phyloP scores from a whole-genome alignment of 768 basidiomycete species.

The Leccinum disarticulatum region DNA sequence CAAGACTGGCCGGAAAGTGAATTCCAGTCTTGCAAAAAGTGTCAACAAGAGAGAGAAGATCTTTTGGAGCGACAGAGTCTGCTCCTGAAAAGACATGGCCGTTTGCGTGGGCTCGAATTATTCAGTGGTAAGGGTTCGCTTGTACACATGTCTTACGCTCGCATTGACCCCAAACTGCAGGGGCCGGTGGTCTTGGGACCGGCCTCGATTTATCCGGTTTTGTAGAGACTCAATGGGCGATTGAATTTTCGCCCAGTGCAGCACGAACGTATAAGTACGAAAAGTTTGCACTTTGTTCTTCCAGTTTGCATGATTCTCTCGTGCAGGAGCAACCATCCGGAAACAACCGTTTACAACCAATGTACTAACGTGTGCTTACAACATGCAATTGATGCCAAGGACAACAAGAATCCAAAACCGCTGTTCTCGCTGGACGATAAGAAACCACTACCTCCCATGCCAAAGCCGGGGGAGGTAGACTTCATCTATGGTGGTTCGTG shows the following conservation, averaged over 20 bases:
- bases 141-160: background rate
- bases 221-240: conserved; percentile 66
- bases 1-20: conserved; percentile 25
- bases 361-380: conserved; percentile 60
- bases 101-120: conserved; percentile 61
- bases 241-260: conserved; percentile 64
- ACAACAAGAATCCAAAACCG: conserved; percentile 40
- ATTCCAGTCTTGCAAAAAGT: conserved; percentile 41
- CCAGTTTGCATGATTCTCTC: conserved; percentile 2
- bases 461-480: conserved; percentile 58
- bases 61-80: conserved; percentile 28
- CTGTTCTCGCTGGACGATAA: conserved; percentile 44
- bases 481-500: conserved; percentile 71
- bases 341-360: conserved; percentile 61
- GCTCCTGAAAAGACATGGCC: conserved; percentile 39
- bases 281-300: background rate
- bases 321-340: conserved; percentile 61
- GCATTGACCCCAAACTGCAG: conserved; percentile 33
- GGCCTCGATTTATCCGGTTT: conserved; percentile 62
- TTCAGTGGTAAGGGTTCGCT: conserved; percentile 54
- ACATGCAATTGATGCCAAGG: conserved; percentile 50
- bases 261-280: conserved; percentile 62
- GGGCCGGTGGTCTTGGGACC: conserved; percentile 73
- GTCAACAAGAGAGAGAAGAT: conserved; percentile 36
- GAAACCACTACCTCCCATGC: conserved; percentile 46